These are phyloP conservation scores for Rhodotorula taiwanensis DNA, from an alignment of 768 basidiomycete genomes.

Conservation along the genomic window DNA sequence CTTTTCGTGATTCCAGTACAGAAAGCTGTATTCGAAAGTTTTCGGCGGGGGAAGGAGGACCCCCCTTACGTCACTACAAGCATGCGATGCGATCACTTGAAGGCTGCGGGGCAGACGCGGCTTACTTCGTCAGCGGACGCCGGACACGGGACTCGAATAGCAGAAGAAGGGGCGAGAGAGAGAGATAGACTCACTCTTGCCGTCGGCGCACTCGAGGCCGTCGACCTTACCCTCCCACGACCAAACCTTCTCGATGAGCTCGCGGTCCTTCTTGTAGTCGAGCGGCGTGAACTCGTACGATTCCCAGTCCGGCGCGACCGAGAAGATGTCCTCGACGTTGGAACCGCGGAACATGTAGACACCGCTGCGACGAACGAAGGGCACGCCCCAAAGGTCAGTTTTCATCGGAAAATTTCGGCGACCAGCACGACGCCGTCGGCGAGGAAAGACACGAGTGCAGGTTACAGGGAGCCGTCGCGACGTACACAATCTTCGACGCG, in stretches of 20 bases:
- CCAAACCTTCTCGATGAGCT: constrained; percentile 83
- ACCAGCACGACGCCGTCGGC: too few relatives aligned
- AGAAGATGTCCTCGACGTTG: constrained; percentile 30
- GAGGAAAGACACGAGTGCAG: too few relatives aligned
- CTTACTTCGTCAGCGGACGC: too few relatives aligned
- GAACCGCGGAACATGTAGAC: constrained; percentile 74
- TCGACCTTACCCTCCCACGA: constrained; percentile 88
- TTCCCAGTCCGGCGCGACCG: constrained; percentile 61
- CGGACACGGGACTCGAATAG: too few relatives aligned
- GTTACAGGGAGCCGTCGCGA: constrained; percentile 49
- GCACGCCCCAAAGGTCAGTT: neutral
- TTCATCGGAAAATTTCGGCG: too few relatives aligned
- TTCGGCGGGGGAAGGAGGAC: too few relatives aligned
- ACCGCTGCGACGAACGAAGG: constrained; percentile 54
- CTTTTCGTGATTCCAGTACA: too few relatives aligned
- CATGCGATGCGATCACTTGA: too few relatives aligned
- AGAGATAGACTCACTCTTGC: constrained; percentile 41
- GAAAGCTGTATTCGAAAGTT: too few relatives aligned
- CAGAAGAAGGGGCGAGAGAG: too few relatives aligned
- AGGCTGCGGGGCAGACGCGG: too few relatives aligned
- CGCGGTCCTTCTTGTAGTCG: constrained; percentile 65
- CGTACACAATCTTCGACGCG: constrained; percentile 61
- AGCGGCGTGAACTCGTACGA: constrained; percentile 65
- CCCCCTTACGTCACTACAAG: too few relatives aligned
- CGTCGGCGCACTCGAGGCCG: constrained; percentile 28